These are phyloP conservation scores for Scedosporium aurantiacum DNA, from an alignment of 2,329 filamentous ascomycete genomes.

Conservation along the genomic window DNA sequence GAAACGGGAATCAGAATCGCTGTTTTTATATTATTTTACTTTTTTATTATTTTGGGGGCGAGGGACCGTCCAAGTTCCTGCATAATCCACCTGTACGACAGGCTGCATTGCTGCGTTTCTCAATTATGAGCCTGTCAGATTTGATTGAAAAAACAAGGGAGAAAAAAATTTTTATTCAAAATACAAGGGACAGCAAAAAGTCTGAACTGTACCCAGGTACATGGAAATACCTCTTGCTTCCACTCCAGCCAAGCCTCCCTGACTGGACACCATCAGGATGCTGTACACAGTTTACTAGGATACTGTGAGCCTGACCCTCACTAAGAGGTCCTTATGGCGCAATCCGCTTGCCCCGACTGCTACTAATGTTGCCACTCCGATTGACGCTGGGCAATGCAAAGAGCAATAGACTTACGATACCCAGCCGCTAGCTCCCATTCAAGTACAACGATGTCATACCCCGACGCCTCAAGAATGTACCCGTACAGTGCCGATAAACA, in stretches of 20 bases:
- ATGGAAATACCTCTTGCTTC: neutral
- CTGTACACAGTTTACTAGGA: neutral
- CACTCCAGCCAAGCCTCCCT: neutral
- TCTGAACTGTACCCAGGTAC: too few relatives aligned
- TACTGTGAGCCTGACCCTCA: neutral
- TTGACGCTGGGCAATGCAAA: neutral
- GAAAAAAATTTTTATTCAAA: neutral
- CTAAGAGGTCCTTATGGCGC: neutral
- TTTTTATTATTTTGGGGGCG: neutral
- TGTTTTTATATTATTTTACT: neutral
- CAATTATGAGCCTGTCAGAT: too few relatives aligned
- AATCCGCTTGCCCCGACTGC: neutral
- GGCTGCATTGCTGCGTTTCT: neutral
- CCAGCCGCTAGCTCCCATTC: neutral
- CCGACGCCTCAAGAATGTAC: neutral
- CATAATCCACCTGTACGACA: neutral
- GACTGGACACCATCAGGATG: neutral
- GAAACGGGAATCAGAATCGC: neutral
- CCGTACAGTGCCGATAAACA: neutral
- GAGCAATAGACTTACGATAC: neutral
- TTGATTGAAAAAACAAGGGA: too few relatives aligned
- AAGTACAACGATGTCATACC: neutral
- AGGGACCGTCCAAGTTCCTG: neutral
- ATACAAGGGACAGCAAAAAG: too few relatives aligned
- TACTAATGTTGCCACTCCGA: neutral